phyloP scores from a whole-genome alignment of 2,329 filamentous ascomycete species.

The Achaetomium macrosporum region DNA sequence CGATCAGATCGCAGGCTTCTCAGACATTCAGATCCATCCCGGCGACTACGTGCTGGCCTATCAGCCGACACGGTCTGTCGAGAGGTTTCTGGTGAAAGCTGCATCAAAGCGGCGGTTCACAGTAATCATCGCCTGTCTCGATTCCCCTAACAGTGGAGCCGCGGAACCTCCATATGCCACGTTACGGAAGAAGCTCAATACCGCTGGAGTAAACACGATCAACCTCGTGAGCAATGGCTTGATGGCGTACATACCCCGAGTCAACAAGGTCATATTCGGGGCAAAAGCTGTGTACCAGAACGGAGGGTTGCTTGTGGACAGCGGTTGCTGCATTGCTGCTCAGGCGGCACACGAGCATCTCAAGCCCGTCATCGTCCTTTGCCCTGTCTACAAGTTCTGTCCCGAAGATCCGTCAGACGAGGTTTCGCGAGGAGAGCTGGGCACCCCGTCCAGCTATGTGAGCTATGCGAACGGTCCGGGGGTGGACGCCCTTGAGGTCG shows the following conservation, averaged over 20 bases:
- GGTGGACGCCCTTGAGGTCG: conserved; percentile 59
- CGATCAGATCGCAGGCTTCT: conserved; percentile 83
- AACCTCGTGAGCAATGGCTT: conserved; percentile 78
- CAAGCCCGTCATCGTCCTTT: conserved; percentile 81
- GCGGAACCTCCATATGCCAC: conserved; percentile 41
- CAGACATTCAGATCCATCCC: conserved; percentile 86
- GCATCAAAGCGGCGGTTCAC: conserved; percentile 89
- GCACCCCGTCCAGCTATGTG: conserved; percentile 70
- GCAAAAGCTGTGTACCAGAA: conserved; percentile 85
- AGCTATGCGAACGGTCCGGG: conserved; percentile 73
- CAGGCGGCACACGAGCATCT: conserved; percentile 76
- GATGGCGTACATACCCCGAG: conserved; percentile 89
- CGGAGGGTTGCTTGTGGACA: conserved; percentile 76
- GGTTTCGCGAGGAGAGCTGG: conserved; percentile 78
- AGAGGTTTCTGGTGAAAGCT: conserved; percentile 82
- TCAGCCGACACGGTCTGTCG: conserved; percentile 77
- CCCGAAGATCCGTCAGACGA: conserved; percentile 82
- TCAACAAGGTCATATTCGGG: conserved; percentile 90
- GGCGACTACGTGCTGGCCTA: conserved; percentile 90
- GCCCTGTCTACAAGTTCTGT: conserved; percentile 89
- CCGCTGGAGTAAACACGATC: conserved; percentile 75
- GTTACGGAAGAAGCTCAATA: conserved; percentile 71
- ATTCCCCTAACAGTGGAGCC: conserved; percentile 32
- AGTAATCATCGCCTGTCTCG: conserved; percentile 72
- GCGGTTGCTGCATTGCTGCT: conserved; percentile 78